phyloP scores from a whole-genome alignment of 345 rosid species.

The Gossypium ekmanianum region DNA sequence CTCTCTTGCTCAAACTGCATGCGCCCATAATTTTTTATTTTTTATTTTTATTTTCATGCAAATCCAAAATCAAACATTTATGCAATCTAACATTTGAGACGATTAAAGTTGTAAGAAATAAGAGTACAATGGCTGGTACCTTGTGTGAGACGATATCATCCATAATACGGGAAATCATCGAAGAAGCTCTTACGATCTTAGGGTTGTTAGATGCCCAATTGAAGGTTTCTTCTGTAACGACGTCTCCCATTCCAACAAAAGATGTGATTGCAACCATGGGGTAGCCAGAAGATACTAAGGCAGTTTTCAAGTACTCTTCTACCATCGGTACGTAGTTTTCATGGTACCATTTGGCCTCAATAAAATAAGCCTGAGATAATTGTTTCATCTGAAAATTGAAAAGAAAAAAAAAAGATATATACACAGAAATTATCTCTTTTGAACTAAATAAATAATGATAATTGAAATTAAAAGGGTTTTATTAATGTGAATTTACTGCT shows the following conservation, averaged over 20 bases:
- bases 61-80: background rate
- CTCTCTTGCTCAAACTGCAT: conserved; percentile 5
- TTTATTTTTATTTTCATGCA: too few species aligned
- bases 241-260: conserved; percentile 29
- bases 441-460: background rate
- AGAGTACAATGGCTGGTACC: background rate
- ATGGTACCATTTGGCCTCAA: conserved; percentile 32
- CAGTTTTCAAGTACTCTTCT: conserved; percentile 29
- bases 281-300: conserved; percentile 9
- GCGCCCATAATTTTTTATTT: too few species aligned
- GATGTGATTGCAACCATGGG: conserved; percentile 11
- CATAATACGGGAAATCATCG: conserved; percentile 18
- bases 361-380: conserved; percentile 12
- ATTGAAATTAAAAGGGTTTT: background rate
- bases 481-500: background rate
- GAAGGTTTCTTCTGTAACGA: conserved; percentile 15
- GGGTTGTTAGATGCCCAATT: conserved; percentile 20
- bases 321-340: conserved; percentile 16
- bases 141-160: conserved; percentile 24
- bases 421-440: too few species aligned
- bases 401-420: background rate
- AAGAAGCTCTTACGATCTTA: conserved; percentile 18
- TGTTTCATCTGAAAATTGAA: conserved; percentile 25
- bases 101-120: background rate
- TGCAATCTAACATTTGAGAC: background rate